phyloP scores from a whole-genome alignment of 1,284 basidiomycete genomes.

The Naganishia albida region DNA sequence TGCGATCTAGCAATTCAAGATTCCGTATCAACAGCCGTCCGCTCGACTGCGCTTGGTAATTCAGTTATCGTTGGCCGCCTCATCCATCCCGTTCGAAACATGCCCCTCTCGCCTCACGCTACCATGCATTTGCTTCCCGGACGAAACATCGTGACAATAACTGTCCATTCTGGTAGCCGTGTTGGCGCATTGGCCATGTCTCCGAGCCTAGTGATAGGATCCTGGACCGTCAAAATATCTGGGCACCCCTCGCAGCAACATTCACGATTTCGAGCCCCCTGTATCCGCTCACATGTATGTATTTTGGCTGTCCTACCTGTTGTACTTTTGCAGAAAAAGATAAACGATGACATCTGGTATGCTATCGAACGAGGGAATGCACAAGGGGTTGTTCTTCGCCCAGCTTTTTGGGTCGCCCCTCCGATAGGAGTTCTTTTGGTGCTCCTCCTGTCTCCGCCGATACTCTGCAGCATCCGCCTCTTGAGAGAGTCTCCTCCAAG shows the following conservation, averaged over 20 bases:
- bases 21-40: constrained; percentile 12
- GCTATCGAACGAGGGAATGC: neutral
- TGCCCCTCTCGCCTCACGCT: neutral
- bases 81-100: constrained; percentile 53
- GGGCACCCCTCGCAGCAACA: constrained; percentile 2
- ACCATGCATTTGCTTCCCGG: neutral
- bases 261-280: constrained; percentile 3
- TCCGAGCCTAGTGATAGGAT: constrained; percentile 56
- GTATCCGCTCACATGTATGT: neutral
- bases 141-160: constrained; percentile 7
- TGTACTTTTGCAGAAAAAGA: constrained; percentile 3
- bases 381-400: no score
- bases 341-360: constrained; percentile 21
- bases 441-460: no score
- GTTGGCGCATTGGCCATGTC: constrained; percentile 18
- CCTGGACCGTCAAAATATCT: constrained; percentile 40
- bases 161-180: constrained; percentile 23
- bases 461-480: no score
- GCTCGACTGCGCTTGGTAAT: neutral
- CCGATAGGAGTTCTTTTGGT: no score
- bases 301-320: neutral
- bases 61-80: no score
- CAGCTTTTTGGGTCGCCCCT: no score
- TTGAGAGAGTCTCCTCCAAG: no score
- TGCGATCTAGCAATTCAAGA: constrained; percentile 14